Base-by-base conservation (phyloP, 805 yeast genomes). In the Teunomyces lycoperdinae region DNA sequence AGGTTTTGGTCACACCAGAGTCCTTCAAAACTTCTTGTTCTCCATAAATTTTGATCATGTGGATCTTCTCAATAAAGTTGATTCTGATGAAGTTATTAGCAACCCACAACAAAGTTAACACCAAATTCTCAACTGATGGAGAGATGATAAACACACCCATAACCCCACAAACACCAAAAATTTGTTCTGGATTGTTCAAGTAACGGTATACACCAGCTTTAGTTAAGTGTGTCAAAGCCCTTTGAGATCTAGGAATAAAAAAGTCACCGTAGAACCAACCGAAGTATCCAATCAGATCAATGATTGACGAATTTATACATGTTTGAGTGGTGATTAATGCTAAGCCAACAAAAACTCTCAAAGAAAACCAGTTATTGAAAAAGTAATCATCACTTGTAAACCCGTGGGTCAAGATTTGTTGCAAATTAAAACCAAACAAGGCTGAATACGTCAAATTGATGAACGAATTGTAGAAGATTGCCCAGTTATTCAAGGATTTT, bases 181-280 rank as follows among this genome's bases (percentile, higher is more conserved):
- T 66, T 54, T 89, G 84, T 61, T 87, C 95, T 8, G 96, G 96
- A 58, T 87, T 85, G 62, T 87, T 87, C 60, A 87, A 74, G 63
- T 86, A 87, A 54, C 92, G 79, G 61, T 87, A 87, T 34, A 87
- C 87, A 43, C 96, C 96, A 30, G 87, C 85, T 52, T 84, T 84
- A 0, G 91, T 82, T 55, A 87, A 71, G 53, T 73, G 72, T 6
- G 78, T 66, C 47, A 71, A 73, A 6, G 54, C 41, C 32, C 56
- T 48, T 20, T 71, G 71, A 14, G 77, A 70, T 45, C 74, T 78
- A 32, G 86, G 81, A 49, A 85, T 68, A 65, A 87, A 87, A 66
- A 87, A 87, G 63, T 87, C 96, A 48, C 96, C 95, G 63, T 84
- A 87, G 58, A 87, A 87, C 94, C 94, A 87, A n/a, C 95, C 94